Evolutionary conservation across 208 protist genomes (phyloP).

Genomic region (Trypanosoma rangeli): DNA sequence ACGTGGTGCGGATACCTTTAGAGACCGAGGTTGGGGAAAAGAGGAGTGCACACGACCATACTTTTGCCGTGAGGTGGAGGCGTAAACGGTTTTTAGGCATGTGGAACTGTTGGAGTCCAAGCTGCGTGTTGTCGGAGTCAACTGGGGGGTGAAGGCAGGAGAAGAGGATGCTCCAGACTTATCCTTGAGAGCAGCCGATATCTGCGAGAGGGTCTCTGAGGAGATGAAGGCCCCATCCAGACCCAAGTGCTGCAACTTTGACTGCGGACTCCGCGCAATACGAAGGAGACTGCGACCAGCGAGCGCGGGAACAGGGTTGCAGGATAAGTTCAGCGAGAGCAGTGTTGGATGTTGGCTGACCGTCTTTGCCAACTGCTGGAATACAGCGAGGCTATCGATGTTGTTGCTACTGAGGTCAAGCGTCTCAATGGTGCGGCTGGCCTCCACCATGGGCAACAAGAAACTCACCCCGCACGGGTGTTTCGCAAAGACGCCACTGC

Average conservation of each 20-base stretch:
- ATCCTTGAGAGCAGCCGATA: constrained; percentile 58
- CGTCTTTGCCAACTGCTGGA: constrained; percentile 66
- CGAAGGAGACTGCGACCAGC: constrained; percentile 69
- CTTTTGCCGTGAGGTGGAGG: not conserved
- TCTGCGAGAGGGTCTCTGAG: constrained; percentile 58
- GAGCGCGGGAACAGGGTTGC: constrained; percentile 79
- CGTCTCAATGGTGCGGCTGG: constrained; percentile 45
- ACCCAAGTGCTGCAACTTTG: constrained; percentile 49
- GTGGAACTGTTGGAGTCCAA: not conserved
- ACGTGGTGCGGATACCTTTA: not conserved
- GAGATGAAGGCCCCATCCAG: constrained; percentile 61
- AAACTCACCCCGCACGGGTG: constrained; percentile 57
- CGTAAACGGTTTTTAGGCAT: not conserved
- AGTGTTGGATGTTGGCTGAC: constrained; percentile 55
- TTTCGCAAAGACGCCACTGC: constrained; percentile 61
- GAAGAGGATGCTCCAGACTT: constrained; percentile 27
- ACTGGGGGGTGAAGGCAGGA: constrained; percentile 9
- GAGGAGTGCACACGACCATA: not conserved
- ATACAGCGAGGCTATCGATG: constrained; percentile 60
- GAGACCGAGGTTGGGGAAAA: not conserved
- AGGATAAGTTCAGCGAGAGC: constrained; percentile 57
- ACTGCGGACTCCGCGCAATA: constrained; percentile 64
- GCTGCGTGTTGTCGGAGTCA: not conserved
- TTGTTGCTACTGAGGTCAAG: constrained; percentile 79
- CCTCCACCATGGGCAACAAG: constrained; percentile 68